Base-by-base conservation (phyloP, 2,329 filamentous ascomycete genomes). In the Sarocladiaceae sp. region DNA sequence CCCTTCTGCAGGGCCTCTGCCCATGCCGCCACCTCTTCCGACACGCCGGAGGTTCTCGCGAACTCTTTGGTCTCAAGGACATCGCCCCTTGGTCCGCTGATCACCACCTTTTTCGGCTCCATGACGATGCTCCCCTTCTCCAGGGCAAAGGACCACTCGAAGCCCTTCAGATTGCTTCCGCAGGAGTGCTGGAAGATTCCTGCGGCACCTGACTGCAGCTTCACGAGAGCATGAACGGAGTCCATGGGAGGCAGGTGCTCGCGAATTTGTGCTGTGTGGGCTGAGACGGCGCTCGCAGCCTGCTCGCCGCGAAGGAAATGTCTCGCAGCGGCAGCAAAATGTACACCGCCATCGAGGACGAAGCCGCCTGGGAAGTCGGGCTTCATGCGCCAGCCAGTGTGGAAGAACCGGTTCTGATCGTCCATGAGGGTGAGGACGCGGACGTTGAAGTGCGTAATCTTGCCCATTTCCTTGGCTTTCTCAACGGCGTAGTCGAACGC, bases 321-420 rank as follows among this genome's bases (percentile, higher is more conserved):
- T 13, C 85, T 69, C 41, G 82, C 83, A 0, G 65, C 80, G 6
- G 85, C 85, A 6, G 81, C 68, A 48, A 78, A 82, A 60, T 90
- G 86, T 20, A 90, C 83, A 33, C 86, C 85, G 12, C 78, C 83
- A 55, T 90, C 85, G 2, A 90, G 74, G 45, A 89, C 60, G 58
- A 88, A 89, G 0, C 86, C 85, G 45, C 85, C 86, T 61, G 88
- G 84, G 57, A 87, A 77, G 43, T 75, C 69, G 1, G 85, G 85
- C 45, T 66, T 73, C 59, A 82, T 42, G 45, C 86, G 78, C 86
- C 85, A 78, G 20, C 64, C 51, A 3, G 74, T 78, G 39, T 70
- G 65, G 51, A 68, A 72, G 56, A 71, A 78, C 57, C 70, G 69
- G 54, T 68, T 58, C 44, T 56, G 54, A 45, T 51, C 39, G 32